phyloP scores from a whole-genome alignment of 225 moss, liverwort and hornwort genomes.

The Asterella californica region DNA sequence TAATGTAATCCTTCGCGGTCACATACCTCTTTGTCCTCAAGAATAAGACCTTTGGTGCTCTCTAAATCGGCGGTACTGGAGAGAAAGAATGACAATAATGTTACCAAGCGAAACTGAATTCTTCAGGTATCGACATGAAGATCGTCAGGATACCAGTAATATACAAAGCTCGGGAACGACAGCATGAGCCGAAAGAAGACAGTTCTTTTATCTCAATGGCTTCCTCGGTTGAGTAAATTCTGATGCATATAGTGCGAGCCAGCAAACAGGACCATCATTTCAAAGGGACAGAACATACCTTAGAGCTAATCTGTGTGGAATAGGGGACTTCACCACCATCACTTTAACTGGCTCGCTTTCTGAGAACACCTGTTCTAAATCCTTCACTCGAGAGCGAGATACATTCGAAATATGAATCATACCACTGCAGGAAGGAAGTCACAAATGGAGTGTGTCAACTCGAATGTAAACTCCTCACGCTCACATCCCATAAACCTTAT shows the following conservation, averaged over 20 bases:
- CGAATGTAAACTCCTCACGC: neutral
- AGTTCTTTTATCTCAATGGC: neutral
- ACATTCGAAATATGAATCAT: conserved; percentile 52
- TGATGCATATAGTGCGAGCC: neutral
- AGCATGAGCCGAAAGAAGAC: neutral
- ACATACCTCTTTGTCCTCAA: conserved; percentile 64
- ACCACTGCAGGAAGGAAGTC: conserved; percentile 22
- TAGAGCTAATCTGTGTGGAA: conserved; percentile 54
- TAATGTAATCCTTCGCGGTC: neutral
- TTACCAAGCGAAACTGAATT: neutral
- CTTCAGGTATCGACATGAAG: neutral
- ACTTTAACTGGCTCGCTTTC: conserved; percentile 41
- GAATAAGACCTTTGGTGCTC: conserved; percentile 68
- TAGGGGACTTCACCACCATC: conserved; percentile 48
- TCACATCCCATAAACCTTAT: neutral
- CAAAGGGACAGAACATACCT: conserved; percentile 37
- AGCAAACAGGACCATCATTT: neutral
- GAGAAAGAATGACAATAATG: neutral
- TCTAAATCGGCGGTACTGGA: conserved; percentile 75
- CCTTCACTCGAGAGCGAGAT: conserved; percentile 37
- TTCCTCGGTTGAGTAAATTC: neutral
- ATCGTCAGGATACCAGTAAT: neutral
- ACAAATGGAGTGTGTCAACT: neutral
- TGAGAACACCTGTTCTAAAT: conserved; percentile 50
- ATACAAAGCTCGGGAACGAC: neutral